Base-by-base conservation (phyloP, 2,329 filamentous ascomycete species). In the Hortaea sp. region DNA sequence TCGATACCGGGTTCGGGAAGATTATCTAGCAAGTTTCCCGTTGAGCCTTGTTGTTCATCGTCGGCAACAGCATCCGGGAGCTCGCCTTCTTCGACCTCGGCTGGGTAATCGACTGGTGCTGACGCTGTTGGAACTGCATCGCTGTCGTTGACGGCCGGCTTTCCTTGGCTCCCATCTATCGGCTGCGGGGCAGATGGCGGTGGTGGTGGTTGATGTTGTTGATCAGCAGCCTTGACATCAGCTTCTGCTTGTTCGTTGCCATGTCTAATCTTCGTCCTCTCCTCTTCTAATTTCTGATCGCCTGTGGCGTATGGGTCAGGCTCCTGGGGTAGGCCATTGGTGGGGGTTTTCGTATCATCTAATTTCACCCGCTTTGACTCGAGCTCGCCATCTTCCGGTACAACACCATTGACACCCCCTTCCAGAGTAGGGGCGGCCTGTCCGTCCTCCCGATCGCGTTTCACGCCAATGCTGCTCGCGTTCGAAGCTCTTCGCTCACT, bases 401-500 rank as follows among this genome's bases (percentile, higher is more conserved):
- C 40, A 5, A 41, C 39, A n/a, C 53, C 57, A 27, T 56, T 54
- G 5, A 32, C 31, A 12, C 40, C 47, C 11, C 51, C 53, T 37
- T 58, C 57, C 28, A 13, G 41, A 10, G 48, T 44, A 46, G 52
- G 51, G 52, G 58, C 41, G 6, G 6, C 7, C 29, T 45, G 9
- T 12, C 42, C 43, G 1, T 57, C 52, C 11, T 63, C 60, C 7
- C 58, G 56, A 10, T 51, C 55, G 13, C 60, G 54, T 47, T 64
- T 64, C 39, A 49, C 50, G 11, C 57, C 57, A 6, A 56, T 47
- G 5, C 57, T 58, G 46, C 57, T 62, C 5, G 59, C 55, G 30
- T 59, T 59, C 30, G 55, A 60, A 5, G 44, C 38, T 7, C 64
- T 54, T 34, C 61, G 49, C 35, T 65, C 61, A 50, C 58, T 63